These are phyloP conservation scores for Fusarium protoensiforme DNA, from an alignment of 2,329 filamentous ascomycete species.

Conservation along the genomic window DNA sequence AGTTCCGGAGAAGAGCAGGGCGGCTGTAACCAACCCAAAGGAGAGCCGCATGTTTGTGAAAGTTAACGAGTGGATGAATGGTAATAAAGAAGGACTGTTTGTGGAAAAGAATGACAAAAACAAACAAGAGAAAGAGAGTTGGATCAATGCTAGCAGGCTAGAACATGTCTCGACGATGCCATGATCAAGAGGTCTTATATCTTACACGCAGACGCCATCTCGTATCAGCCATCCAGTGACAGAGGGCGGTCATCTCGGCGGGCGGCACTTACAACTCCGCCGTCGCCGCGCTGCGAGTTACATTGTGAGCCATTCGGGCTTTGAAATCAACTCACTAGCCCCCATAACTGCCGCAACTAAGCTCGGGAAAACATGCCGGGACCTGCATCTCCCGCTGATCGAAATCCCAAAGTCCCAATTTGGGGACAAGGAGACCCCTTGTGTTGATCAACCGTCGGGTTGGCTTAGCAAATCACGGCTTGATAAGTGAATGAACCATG, in stretches of 20 bases:
- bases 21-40: neutral
- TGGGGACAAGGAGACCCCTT: neutral
- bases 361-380: neutral
- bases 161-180: neutral
- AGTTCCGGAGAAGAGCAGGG: constrained; percentile 1
- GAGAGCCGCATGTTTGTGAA: neutral
- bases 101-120: neutral
- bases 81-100: neutral
- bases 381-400: neutral
- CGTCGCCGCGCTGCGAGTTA: neutral
- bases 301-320: neutral
- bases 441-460: neutral
- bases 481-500: neutral
- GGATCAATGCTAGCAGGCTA: neutral
- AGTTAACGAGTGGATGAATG: neutral
- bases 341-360: neutral
- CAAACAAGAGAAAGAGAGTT: neutral
- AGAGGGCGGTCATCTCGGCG: neutral
- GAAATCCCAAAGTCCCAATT: neutral
- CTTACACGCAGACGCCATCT: neutral
- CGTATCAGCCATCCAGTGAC: neutral
- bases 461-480: neutral
- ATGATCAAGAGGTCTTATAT: neutral
- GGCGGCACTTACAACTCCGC: neutral
- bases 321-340: neutral